Conservation (phyloP, 352 stramenopile genomes). For the Elongisporangium undulatum region DNA sequence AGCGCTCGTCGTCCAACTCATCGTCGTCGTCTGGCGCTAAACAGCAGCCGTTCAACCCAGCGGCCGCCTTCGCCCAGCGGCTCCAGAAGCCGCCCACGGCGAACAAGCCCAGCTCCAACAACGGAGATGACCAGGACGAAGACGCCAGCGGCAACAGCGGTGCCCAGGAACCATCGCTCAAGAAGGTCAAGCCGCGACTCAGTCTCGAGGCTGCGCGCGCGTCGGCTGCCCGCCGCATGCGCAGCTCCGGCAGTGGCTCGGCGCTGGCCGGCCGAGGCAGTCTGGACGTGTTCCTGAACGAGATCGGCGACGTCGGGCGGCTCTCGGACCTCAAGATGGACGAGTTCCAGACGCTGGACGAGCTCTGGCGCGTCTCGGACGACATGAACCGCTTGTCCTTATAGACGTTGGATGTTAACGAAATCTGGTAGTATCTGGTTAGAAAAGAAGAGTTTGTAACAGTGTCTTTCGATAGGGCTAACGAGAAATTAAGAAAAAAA, state of each 20-base stretch:
- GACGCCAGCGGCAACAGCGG: constrained; percentile 22
- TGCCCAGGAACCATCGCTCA: constrained; percentile 53
- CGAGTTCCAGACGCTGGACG: constrained; percentile 76
- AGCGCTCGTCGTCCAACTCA: neutral
- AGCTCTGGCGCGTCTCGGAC: constrained; percentile 81
- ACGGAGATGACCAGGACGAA: constrained; percentile 34
- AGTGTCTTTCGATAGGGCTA: constrained; percentile 5
- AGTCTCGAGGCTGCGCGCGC: constrained; percentile 75
- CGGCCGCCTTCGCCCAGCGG: constrained; percentile 35
- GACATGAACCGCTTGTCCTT: constrained; percentile 83
- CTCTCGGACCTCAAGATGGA: constrained; percentile 86
- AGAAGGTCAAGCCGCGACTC: constrained; percentile 69
- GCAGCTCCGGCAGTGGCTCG: constrained; percentile 46
- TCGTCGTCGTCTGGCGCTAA: constrained; percentile 2
- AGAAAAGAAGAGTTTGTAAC: neutral
- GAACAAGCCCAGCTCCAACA: constrained; percentile 34
- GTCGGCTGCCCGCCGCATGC: constrained; percentile 60
- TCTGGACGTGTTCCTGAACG: constrained; percentile 75
- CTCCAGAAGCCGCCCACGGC: constrained; percentile 37
- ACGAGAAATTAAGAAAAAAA: constrained; percentile 1
- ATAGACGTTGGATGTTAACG: constrained; percentile 12
- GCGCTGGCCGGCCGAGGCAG: constrained; percentile 51
- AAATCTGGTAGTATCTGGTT: neutral
- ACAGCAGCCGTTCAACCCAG: constrained; percentile 17
- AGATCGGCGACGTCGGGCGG: constrained; percentile 71